Evolutionary conservation across 2,329 filamentous ascomycete species (phyloP), one percentile per base, ranked within the genome.

Genomic region (Neodidymelliopsis sp.): DNA sequence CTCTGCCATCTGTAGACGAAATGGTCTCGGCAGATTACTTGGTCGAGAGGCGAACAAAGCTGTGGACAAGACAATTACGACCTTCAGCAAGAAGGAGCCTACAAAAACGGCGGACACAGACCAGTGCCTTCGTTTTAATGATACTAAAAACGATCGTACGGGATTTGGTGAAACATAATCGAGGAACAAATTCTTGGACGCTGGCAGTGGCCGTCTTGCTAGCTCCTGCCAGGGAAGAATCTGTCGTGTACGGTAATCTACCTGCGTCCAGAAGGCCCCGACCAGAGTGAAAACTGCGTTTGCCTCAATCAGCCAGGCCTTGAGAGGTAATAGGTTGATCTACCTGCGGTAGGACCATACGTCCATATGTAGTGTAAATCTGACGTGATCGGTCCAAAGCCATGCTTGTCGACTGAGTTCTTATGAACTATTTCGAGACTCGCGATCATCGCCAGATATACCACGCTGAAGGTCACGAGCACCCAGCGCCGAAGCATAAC

Each of bases 341-440:
- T 20, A 54, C 50, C 41, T 9, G 46, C 50, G 19, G 46, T 50
- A 2, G 51, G 51, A 10, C 51, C 41, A 19, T 54, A 54, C 13
- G 49, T 52, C 42, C 42, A 52, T 6, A 52, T 20, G 23, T 52
- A 52, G 15, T 52, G 41, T 6, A n/a, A n/a, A n/a, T n/a, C n/a
- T n/a, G n/a, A n/a, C n/a, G n/a, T n/a, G n/a, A n/a, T n/a, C n/a
- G n/a, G n/a, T n/a, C n/a, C n/a, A n/a, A n/a, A n/a, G n/a, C n/a
- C n/a, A n/a, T n/a, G n/a, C n/a, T n/a, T n/a, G n/a, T n/a, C n/a
- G n/a, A n/a, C n/a, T n/a, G n/a, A n/a, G n/a, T n/a, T n/a, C n/a
- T n/a, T n/a, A n/a, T n/a, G n/a, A n/a, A n/a, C n/a, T n/a, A n/a
- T n/a, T n/a, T n/a, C n/a, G n/a, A n/a, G n/a, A n/a, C n/a, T n/a